Percentiles rank a stretch among this genome's conserved stretches.
phyloP scores from a whole-genome alignment of 768 basidiomycete species.

The Suillus hirtellus region DNA sequence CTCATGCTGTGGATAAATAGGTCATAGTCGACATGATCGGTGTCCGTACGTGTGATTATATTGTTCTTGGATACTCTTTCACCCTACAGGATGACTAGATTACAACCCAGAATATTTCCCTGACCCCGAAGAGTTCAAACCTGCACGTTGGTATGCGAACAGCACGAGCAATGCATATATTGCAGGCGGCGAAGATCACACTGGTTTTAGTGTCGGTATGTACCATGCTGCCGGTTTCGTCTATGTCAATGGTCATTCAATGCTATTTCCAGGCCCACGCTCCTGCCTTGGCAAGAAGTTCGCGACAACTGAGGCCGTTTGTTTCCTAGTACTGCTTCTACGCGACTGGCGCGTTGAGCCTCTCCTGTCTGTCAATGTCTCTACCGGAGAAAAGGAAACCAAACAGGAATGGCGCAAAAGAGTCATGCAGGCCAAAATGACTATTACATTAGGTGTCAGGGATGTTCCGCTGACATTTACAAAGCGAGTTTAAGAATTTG shows the following conservation, averaged over 20 bases:
- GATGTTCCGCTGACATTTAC: constrained; percentile 26
- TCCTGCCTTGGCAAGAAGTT: constrained; percentile 57
- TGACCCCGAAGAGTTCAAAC: constrained; percentile 37
- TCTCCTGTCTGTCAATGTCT: constrained; percentile 26
- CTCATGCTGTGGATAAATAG: constrained; percentile 10
- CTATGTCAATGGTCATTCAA: not conserved
- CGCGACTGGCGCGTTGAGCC: constrained; percentile 56
- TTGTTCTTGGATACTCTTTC: not conserved
- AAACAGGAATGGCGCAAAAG: constrained; percentile 26
- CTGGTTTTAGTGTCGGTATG: constrained; percentile 27
- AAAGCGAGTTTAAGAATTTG: constrained; percentile 15
- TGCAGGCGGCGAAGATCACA: constrained; percentile 22
- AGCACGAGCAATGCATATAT: constrained; percentile 10
- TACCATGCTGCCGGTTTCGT: not conserved
- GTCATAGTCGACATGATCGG: constrained; percentile 33
- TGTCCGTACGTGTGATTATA: constrained; percentile 23
- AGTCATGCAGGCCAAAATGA: constrained; percentile 22
- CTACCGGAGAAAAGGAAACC: constrained; percentile 18
- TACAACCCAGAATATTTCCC: constrained; percentile 38
- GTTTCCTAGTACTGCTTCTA: constrained; percentile 51
- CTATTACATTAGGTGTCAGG: constrained; percentile 18
- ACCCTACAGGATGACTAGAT: constrained; percentile 31
- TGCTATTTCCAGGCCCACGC: constrained; percentile 41
- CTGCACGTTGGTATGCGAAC: constrained; percentile 39
- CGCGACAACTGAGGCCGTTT: constrained; percentile 51